Percentiles rank a stretch among this genome's conserved stretches.
Conservation (phyloP, 2,329 filamentous ascomycete genomes). For the Fusarium acutatum region DNA sequence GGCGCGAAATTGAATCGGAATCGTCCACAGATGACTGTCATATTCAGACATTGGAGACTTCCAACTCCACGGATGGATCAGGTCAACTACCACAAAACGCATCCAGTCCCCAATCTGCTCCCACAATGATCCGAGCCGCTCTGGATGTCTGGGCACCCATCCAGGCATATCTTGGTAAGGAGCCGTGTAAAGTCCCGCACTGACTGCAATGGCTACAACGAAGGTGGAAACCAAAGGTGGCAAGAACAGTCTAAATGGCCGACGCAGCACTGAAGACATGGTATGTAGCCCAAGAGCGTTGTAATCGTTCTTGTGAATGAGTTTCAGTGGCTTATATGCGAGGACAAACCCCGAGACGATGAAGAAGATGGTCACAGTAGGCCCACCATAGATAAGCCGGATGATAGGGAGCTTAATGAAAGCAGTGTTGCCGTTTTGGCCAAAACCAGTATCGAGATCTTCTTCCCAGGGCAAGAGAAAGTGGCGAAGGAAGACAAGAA, state of each 20-base stretch:
- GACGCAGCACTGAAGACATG: not conserved
- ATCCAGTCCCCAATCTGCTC: not conserved
- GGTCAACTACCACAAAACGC: not conserved
- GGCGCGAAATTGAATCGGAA: not conserved
- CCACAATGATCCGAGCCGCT: not conserved
- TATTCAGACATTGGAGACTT: not conserved
- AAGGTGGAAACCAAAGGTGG: not conserved
- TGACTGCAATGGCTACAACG: not conserved
- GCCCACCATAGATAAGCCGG: not conserved
- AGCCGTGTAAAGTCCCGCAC: accelerated
- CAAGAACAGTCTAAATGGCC: not conserved
- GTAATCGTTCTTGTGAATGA: not conserved
- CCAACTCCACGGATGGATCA: not conserved
- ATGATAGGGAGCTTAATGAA: not conserved
- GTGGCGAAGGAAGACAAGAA: not conserved
- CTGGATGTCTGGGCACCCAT: not conserved
- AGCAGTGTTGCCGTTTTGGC: not conserved
- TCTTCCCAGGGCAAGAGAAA: not conserved
- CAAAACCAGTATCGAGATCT: not conserved
- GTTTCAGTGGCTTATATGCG: not conserved
- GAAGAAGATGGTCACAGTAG: not conserved
- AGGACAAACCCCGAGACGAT: not conserved
- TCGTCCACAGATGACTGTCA: not conserved
- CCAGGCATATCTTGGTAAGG: not conserved
- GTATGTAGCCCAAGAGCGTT: not conserved